phyloP scores from a whole-genome alignment of 306 rosid species.

The Luffa acutangula region DNA sequence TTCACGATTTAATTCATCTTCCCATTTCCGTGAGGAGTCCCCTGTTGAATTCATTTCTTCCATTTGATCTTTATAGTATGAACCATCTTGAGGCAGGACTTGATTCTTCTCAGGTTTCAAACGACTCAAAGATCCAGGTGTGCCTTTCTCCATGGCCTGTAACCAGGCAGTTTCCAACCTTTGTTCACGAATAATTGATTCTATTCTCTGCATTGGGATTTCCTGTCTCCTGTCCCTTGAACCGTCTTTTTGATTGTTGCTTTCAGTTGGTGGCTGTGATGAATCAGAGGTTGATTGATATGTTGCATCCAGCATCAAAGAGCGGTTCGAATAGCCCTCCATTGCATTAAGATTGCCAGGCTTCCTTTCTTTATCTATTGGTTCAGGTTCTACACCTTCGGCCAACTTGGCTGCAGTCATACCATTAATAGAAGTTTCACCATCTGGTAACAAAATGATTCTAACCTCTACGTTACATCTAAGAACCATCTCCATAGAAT shows the following conservation, averaged over 20 bases:
- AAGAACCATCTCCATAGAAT: slow-evolving; percentile 88
- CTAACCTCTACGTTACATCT: slow-evolving; percentile 84
- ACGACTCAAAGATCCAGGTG: slow-evolving; percentile 73
- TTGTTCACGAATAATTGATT: slow-evolving; percentile 87
- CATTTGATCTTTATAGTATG: slow-evolving; percentile 38
- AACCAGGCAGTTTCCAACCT: slow-evolving; percentile 95
- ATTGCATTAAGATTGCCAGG: slow-evolving; percentile 22
- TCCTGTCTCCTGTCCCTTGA: slow-evolving; percentile 39
- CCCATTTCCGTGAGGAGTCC: slow-evolving; percentile 60
- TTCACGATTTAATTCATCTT: slow-evolving; percentile 46
- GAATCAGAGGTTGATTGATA: slow-evolving; percentile 40
- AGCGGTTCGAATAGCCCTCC: slow-evolving; percentile 36
- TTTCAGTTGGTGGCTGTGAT: slow-evolving; percentile 48
- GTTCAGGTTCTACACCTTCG: slow-evolving; percentile 25
- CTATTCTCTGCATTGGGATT: slow-evolving; percentile 85
- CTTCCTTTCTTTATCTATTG: slow-evolving; percentile 34
- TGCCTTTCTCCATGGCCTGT: slow-evolving; percentile 81
- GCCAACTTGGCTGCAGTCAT: slow-evolving; percentile 28
- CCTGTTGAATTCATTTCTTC: slow-evolving; percentile 48
- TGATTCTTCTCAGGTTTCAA: slow-evolving; percentile 90
- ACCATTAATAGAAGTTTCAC: slow-evolving; percentile 43
- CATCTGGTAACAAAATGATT: slow-evolving; percentile 64
- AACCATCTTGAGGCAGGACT: slow-evolving; percentile 80
- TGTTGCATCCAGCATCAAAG: slow-evolving; percentile 41
- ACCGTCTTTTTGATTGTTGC: slow-evolving; percentile 26